Evolutionary conservation across 2,329 filamentous ascomycete genomes (phyloP), one percentile per base, ranked within the genome.

Genomic region (Stemphylium vesicarium): DNA sequence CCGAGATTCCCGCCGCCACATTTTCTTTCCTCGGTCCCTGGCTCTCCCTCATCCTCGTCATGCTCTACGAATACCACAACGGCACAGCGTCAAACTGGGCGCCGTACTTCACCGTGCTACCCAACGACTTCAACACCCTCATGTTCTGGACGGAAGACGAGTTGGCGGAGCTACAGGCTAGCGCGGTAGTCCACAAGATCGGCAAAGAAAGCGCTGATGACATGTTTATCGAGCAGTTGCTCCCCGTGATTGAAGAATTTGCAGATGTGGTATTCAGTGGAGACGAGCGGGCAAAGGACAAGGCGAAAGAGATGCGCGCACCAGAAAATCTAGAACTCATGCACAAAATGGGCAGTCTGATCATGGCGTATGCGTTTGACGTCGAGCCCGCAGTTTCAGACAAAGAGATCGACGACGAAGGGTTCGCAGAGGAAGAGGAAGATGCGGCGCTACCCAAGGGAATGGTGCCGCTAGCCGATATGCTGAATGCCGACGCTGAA

Each of bases 331-430:
- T 88, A 3, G 66, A 76, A 13, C 73, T 86, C 15, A 89, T 90
- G 47, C 92, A 96, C 72, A 83, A 86, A 8, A 93, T 96, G 88
- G 92, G 90, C 1, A 93, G 89, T 57, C 86, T 89, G 13, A 94
- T 96, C 63, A 96, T 96, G 92, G 89, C 92, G 0, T 96, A 96
- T 71, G 92, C 92, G 0, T 96, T 96, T 71, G 92, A 96, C 63
- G 83, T 96, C 6, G 85, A 87, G 60, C 81, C 81, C 32, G 70
- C 65, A 12, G 57, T 63, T 33, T 44, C 55, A 4, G 58, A 59
- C 12, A 82, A 86, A 18, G 80, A 86, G 4, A 80, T 85, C 0
- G 84, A 86, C 2, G 84, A 86, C 2, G 82, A 84, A 42, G 80
- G 80, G 15, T 79, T 76, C 53, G 73, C 69, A 4, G 78, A 77